Percentiles rank a stretch among this genome's conserved stretches.
Evolutionary conservation across 176 grass and related monocot species (phyloP).

Genomic region (Carex parvula): DNA sequence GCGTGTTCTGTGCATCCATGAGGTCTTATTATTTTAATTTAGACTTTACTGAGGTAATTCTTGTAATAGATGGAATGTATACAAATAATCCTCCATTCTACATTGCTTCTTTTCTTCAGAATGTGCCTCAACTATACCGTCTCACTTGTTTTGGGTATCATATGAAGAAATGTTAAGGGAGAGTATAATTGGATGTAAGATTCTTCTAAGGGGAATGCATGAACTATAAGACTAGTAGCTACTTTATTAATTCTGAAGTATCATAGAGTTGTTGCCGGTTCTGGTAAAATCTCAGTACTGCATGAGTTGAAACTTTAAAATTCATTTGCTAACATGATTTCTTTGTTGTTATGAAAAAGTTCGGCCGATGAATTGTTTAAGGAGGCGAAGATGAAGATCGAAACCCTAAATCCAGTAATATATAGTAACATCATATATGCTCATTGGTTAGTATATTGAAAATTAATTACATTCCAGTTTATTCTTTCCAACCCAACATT

Average conservation of each 20-base stretch:
- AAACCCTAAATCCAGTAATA: conserved; percentile 67
- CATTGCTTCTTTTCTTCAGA: too few relatives aligned
- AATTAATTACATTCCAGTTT: not conserved
- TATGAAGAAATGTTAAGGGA: not conserved
- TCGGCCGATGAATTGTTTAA: conserved; percentile 80
- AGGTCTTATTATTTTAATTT: not conserved
- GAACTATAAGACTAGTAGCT: not conserved
- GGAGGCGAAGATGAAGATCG: conserved; percentile 68
- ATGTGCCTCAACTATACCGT: too few relatives aligned
- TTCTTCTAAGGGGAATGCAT: not conserved
- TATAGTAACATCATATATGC: conserved; percentile 98
- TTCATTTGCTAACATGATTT: conserved; percentile 39
- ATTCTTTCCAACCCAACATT: conserved; percentile 10
- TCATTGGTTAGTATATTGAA: conserved; percentile 73
- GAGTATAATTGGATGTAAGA: not conserved
- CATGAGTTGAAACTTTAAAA: not conserved
- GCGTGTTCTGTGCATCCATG: not conserved
- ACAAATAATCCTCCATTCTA: too few relatives aligned
- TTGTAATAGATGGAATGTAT: conserved; percentile 5
- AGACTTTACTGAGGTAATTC: not conserved
- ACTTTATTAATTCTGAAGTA: not conserved
- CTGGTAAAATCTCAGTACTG: not conserved
- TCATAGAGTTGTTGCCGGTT: not conserved
- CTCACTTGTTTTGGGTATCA: not conserved
- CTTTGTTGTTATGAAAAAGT: conserved; percentile 54